Percentiles rank a stretch among this genome's conserved stretches.
These are phyloP conservation scores for Aureobasidium sp. DNA, from an alignment of 2,329 filamentous ascomycete species.

Conservation along the genomic window DNA sequence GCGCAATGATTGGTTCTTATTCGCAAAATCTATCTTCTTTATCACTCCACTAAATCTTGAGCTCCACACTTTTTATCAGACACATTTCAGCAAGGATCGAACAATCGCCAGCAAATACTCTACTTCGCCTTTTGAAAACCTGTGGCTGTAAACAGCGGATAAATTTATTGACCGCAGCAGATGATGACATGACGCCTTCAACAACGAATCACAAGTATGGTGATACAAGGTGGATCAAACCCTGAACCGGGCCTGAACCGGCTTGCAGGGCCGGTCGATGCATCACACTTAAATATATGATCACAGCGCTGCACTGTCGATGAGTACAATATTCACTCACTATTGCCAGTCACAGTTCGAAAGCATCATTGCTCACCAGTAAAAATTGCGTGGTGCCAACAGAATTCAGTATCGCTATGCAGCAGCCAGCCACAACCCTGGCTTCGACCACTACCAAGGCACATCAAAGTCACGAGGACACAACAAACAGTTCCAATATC, in stretches of 20 bases:
- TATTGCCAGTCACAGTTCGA: background rate
- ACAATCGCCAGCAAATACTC: too few species aligned
- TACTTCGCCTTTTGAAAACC: too few species aligned
- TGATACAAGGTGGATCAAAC: background rate
- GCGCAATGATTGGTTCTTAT: constrained; percentile 12
- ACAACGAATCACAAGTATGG: too few species aligned
- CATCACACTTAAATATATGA: background rate
- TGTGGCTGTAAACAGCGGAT: too few species aligned
- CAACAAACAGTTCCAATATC: background rate
- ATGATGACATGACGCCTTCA: too few species aligned
- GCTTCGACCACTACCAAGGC: background rate
- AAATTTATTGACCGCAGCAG: too few species aligned
- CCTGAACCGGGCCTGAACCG: constrained; percentile 9
- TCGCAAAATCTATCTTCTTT: constrained; percentile 14
- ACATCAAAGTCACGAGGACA: background rate
- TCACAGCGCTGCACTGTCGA: background rate
- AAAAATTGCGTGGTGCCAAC: background rate
- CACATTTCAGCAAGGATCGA: too few species aligned
- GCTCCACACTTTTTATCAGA: background rate
- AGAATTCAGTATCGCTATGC: background rate
- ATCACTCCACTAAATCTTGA: background rate
- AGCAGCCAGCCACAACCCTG: background rate
- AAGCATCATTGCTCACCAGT: too few species aligned
- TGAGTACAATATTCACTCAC: background rate
- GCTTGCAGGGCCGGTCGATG: background rate